A percentile compares a stretch with the other conserved stretches of the same genome.
Conservation (phyloP, 208 protist genomes). For the Trypanosoma congolense region DNA sequence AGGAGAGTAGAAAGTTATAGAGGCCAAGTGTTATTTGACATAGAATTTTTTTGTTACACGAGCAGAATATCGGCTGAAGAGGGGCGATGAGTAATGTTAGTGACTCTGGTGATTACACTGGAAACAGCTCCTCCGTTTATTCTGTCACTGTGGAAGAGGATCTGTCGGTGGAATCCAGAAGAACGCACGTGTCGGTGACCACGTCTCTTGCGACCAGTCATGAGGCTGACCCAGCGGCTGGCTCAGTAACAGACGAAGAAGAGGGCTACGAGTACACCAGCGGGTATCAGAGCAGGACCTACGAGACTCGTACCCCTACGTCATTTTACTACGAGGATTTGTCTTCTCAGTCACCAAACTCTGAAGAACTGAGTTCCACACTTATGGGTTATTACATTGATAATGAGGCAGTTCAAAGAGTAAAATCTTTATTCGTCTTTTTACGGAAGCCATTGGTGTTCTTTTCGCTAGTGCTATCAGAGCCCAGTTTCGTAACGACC, state of each 20-base stretch:
- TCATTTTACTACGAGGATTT: conserved; percentile 39
- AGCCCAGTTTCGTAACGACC: conserved; percentile 32
- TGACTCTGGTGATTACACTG: conserved; percentile 37
- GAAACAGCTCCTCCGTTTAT: conserved; percentile 10
- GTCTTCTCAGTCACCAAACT: conserved; percentile 47
- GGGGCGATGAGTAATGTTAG: conserved; percentile 59
- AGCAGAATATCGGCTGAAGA: neutral
- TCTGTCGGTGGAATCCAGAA: neutral
- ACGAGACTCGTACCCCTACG: conserved; percentile 16
- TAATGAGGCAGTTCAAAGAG: conserved; percentile 34
- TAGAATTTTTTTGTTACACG: neutral
- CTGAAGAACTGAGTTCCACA: conserved; percentile 71
- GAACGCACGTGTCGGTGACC: conserved; percentile 6
- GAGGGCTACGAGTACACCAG: conserved; percentile 26
- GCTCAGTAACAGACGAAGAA: conserved; percentile 12
- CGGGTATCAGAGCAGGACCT: conserved; percentile 23
- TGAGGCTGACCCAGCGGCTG: conserved; percentile 12
- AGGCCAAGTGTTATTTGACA: too few species aligned
- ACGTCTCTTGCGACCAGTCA: conserved; percentile 14
- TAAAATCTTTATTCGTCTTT: conserved; percentile 31
- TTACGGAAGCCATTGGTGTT: conserved; percentile 63
- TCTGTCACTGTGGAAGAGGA: conserved; percentile 4
- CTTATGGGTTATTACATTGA: conserved; percentile 78
- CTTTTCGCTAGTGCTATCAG: conserved; percentile 42
- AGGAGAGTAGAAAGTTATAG: too few species aligned